phyloP scores from a whole-genome alignment of 31 red algal genomes.

The Odonthalia washingtoniensis region DNA sequence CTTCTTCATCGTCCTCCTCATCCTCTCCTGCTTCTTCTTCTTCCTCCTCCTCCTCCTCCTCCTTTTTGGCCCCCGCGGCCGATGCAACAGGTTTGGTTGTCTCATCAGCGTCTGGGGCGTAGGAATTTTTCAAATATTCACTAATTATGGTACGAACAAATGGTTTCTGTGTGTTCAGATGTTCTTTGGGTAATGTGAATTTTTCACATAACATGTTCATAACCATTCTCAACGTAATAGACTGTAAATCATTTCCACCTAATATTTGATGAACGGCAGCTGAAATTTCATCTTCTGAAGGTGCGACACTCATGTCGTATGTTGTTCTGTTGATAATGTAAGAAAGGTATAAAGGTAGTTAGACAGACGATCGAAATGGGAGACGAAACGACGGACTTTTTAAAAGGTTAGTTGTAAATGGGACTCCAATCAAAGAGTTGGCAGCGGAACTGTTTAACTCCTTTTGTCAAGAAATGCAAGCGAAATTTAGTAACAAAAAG shows the following conservation, averaged over 20 bases:
- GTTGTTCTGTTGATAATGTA: no score
- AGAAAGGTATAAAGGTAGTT: no score
- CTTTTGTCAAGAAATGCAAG: no score
- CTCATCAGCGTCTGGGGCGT: conserved; percentile 4
- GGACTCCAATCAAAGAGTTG: no score
- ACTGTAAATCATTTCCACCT: conserved; percentile 61
- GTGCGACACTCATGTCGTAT: no score
- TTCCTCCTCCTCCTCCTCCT: background rate
- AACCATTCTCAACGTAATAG: conserved; percentile 81
- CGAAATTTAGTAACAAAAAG: no score
- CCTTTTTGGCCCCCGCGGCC: background rate
- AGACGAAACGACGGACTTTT: no score
- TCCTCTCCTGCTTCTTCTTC: conserved; percentile 1
- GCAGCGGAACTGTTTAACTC: no score
- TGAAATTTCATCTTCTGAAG: conserved; percentile 49
- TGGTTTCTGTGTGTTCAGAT: conserved; percentile 49
- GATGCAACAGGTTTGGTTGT: no score
- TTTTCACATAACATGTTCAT: conserved; percentile 70
- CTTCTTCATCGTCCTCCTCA: background rate
- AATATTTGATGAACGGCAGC: conserved; percentile 65
- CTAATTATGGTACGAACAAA: conserved; percentile 65
- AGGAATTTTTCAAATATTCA: conserved; percentile 50
- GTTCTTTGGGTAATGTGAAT: conserved; percentile 34
- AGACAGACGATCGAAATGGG: no score
- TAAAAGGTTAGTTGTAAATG: no score